A percentile compares a stretch with the other conserved stretches of the same genome.
These are phyloP conservation scores for Manihot esculenta DNA, from an alignment of 441 rosid species.

Conservation along the genomic window DNA sequence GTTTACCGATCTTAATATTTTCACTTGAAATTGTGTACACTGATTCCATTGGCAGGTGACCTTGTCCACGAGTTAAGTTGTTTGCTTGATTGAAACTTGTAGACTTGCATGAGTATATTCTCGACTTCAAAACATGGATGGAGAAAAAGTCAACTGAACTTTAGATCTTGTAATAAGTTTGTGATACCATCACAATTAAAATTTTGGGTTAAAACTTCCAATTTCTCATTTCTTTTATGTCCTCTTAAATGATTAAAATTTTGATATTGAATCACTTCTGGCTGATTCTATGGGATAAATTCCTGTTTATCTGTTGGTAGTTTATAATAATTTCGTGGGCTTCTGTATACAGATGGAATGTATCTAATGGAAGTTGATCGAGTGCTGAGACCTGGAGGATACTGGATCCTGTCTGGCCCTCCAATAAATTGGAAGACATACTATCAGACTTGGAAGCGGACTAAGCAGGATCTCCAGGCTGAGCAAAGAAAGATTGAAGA, in stretches of 20 bases:
- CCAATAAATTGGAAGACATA: conserved; percentile 90
- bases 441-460: conserved; percentile 74
- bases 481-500: conserved; percentile 81
- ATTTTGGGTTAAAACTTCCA: background rate
- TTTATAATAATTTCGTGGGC: conserved; percentile 21
- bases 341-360: conserved; percentile 58
- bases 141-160: conserved; percentile 7
- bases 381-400: conserved; percentile 92
- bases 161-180: background rate
- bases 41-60: no score
- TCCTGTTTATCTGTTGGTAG: conserved; percentile 9
- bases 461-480: conserved; percentile 64
- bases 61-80: no score
- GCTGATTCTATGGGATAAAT: background rate
- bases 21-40: no score
- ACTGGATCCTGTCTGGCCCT: conserved; percentile 90
- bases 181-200: background rate
- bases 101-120: no score
- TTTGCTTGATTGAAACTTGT: no score
- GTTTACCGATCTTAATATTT: no score
- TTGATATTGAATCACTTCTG: background rate
- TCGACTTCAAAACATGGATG: no score
- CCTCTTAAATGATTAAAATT: background rate
- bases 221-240: background rate
- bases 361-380: conserved; percentile 88